A percentile compares a stretch with the other conserved stretches of the same genome.
Evolutionary conservation across 2,329 filamentous ascomycete species (phyloP).

Genomic region (Teratosphaeriaceae sp.): DNA sequence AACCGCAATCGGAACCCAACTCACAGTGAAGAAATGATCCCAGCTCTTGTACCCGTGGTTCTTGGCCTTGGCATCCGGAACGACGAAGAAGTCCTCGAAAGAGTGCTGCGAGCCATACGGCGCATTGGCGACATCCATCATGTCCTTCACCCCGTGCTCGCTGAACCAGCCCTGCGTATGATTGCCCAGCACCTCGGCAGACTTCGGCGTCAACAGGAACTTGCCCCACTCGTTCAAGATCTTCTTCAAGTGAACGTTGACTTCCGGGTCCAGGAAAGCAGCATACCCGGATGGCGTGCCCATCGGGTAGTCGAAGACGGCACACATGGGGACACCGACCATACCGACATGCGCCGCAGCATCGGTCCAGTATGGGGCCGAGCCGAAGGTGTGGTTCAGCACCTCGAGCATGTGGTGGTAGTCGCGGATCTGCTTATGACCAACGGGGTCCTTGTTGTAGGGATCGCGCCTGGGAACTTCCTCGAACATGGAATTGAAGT

Average conservation of each 20-base stretch:
- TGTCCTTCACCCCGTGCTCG: slow-evolving; percentile 31
- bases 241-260: slow-evolving; percentile 48
- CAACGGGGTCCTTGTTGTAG: slow-evolving; percentile 57
- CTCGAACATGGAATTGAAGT: slow-evolving; percentile 57
- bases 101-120: slow-evolving; percentile 19
- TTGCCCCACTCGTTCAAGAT: slow-evolving; percentile 45
- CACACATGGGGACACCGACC: slow-evolving; percentile 52
- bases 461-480: slow-evolving; percentile 56
- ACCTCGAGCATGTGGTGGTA: slow-evolving; percentile 61
- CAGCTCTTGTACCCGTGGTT: slow-evolving; percentile 59
- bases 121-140: slow-evolving; percentile 28
- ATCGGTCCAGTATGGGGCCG: slow-evolving; percentile 37
- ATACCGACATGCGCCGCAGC: slow-evolving; percentile 35
- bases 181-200: slow-evolving; percentile 32
- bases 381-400: slow-evolving; percentile 50
- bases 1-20: background rate
- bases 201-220: slow-evolving; percentile 29
- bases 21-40: slow-evolving; percentile 61
- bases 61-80: slow-evolving; percentile 45
- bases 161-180: slow-evolving; percentile 37
- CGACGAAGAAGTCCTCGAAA: slow-evolving; percentile 52
- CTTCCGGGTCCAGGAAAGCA: slow-evolving; percentile 46
- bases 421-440: slow-evolving; percentile 56
- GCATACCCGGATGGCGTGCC: slow-evolving; percentile 48
- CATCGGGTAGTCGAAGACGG: slow-evolving; percentile 55